Evolutionary conservation across 2,329 filamentous ascomycete genomes (phyloP).

Genomic region (Claviceps sp.): DNA sequence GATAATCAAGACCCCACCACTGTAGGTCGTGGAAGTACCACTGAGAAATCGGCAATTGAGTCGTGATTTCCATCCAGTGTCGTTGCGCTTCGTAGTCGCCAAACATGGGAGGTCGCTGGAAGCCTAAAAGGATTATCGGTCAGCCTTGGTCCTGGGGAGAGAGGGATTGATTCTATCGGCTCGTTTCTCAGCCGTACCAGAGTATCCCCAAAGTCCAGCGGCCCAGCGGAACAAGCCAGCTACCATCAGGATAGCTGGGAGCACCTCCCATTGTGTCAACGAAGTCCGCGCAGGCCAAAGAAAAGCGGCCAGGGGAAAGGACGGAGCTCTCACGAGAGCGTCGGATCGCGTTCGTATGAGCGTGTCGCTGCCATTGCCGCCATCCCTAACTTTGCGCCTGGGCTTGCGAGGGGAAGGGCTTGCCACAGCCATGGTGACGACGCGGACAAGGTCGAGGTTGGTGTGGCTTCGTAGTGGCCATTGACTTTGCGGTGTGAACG

Average conservation of each 20-base stretch:
- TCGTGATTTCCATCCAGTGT: slow-evolving; percentile 98
- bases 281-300: slow-evolving; percentile 81
- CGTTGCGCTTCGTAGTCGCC: slow-evolving; percentile 96
- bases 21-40: slow-evolving; percentile 97
- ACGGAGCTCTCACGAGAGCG: slow-evolving; percentile 44
- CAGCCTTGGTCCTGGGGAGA: neutral
- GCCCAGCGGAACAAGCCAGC: slow-evolving; percentile 91
- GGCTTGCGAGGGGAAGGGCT: slow-evolving; percentile 45
- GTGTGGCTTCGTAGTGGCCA: neutral
- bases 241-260: slow-evolving; percentile 78
- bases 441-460: slow-evolving; percentile 3
- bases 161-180: neutral
- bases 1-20: slow-evolving; percentile 98
- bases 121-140: slow-evolving; percentile 38
- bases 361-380: slow-evolving; percentile 26
- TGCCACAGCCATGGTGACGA: slow-evolving; percentile 30
- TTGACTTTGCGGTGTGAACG: neutral
- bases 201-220: slow-evolving; percentile 87
- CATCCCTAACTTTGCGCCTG: slow-evolving; percentile 40
- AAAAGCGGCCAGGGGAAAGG: slow-evolving; percentile 87
- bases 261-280: slow-evolving; percentile 78
- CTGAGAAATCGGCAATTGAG: slow-evolving; percentile 73
- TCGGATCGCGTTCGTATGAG: slow-evolving; percentile 20
- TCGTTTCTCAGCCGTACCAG: slow-evolving; percentile 40
- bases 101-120: slow-evolving; percentile 73